Conservation (phyloP, 129 eudicot species). For the Erigeron canadensis region DNA sequence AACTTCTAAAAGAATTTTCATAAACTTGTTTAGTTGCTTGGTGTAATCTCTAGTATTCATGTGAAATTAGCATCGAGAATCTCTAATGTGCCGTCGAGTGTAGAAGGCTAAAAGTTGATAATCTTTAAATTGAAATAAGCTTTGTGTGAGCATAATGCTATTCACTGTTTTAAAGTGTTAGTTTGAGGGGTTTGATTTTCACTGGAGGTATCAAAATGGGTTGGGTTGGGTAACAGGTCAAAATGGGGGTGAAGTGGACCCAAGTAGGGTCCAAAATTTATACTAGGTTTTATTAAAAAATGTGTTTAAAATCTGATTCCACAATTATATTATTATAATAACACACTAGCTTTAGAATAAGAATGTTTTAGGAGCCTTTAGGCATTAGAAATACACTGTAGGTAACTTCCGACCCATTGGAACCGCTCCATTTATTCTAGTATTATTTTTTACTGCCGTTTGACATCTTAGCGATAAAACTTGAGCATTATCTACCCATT, state of each 20-base stretch:
- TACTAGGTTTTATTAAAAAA: not conserved
- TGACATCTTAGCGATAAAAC: not conserved
- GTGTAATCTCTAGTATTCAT: not conserved
- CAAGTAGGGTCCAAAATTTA: not conserved
- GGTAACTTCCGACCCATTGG: not conserved
- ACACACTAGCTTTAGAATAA: not conserved
- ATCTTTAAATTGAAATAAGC: not conserved
- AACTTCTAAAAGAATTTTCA: not conserved
- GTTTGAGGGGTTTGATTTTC: not conserved
- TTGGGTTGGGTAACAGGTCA: not conserved
- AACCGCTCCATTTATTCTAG: not conserved
- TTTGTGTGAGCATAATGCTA: not conserved
- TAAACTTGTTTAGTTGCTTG: constrained; percentile 10
- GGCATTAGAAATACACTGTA: not conserved
- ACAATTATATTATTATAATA: not conserved
- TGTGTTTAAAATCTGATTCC: not conserved
- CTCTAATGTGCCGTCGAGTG: not conserved
- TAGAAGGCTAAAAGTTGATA: constrained; percentile 1
- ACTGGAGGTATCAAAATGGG: not conserved
- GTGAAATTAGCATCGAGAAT: constrained; percentile 18
- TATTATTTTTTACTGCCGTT: not conserved
- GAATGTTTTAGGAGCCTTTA: not conserved
- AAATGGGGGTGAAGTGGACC: not conserved
- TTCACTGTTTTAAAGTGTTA: not conserved
- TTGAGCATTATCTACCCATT: not conserved